Evolutionary conservation across 495 filamentous ascomycete species (phyloP).

Genomic region (Penicillium simplicissimum): DNA sequence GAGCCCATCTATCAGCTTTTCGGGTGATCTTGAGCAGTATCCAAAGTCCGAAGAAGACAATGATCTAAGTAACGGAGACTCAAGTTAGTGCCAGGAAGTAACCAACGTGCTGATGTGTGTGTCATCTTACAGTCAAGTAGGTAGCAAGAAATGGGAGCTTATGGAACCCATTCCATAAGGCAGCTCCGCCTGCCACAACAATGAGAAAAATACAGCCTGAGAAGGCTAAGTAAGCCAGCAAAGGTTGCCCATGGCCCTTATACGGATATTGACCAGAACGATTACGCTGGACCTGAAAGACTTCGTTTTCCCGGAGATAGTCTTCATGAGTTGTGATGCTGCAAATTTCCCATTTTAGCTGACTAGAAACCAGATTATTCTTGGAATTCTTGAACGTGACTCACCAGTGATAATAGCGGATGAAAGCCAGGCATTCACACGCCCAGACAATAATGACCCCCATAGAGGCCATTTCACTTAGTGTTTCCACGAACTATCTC

Average conservation of each 20-base stretch:
- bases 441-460: constrained; percentile 46
- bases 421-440: constrained; percentile 46
- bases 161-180: constrained; percentile 36
- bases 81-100: neutral
- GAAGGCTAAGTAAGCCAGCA: constrained; percentile 39
- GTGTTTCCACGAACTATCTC: constrained; percentile 36
- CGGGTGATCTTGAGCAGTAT: neutral
- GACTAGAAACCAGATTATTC: neutral
- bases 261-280: constrained; percentile 37
- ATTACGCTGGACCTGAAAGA: neutral
- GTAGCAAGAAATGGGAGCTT: constrained; percentile 2
- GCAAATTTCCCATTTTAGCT: neutral
- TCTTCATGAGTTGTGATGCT: neutral
- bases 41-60: neutral
- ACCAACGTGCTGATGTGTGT: neutral
- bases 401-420: constrained; percentile 42
- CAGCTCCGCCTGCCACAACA: constrained; percentile 37
- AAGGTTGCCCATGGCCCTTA: constrained; percentile 42
- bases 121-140: constrained; percentile 3
- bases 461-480: constrained; percentile 40
- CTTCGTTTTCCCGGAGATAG: neutral
- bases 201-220: constrained; percentile 41
- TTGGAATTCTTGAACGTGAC: neutral
- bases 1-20: neutral
- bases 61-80: neutral